Evolutionary conservation across 169 alveolate species (phyloP), one percentile per base, ranked within the genome.

Genomic region (Gregarina niphandrodes): DNA sequence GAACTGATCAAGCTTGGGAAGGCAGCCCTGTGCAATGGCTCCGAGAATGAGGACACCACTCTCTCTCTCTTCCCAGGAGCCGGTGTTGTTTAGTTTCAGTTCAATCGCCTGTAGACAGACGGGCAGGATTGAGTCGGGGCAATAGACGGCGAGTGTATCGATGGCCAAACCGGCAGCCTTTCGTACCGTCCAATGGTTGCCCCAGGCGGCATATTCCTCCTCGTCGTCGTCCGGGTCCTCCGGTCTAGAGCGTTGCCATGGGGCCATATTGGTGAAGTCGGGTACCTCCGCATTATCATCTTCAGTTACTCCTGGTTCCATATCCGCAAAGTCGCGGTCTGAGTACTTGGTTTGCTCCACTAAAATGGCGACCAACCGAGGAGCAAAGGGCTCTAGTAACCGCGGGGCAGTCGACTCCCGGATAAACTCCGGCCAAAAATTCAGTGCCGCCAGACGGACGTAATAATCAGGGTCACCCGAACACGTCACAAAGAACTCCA

Each of bases 1-100:
- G 49, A 50, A 68, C 4, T 82, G 86, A 12, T 63, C 53, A 23
- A 77, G 56, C 3, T 70, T 56, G 24, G 57, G 53, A 47, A 70
- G 54, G 41, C 84, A 73, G 9, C 87, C 87, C 31, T 67, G 66
- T 15, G 87, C 83, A 26, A 79, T 72, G 22, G 91, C 91, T n/a
- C 87, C 86, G 22, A 79, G 61, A 1, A 73, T 61, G 31, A 79
- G 49, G n/a, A 79, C 81, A 18, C 84, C 87, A 20, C 77, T 55
- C 43, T 79, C 91, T 42, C 59, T 61, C 11, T 48, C 62, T 32
- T 75, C 84, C 91, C 91, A 79, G 45, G 32, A 26, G 13, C 13
- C 9, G n/a, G 32, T 26, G 32, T 9, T 26, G 9, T 26, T 9
- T 9, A 26, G 32, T 26, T n/a, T n/a, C 9, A n/a, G 9, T n/a